A percentile compares a stretch with the other conserved stretches of the same genome.
Evolutionary conservation across 306 rosid species (phyloP).

Genomic region (Begonia fuchsioides): DNA sequence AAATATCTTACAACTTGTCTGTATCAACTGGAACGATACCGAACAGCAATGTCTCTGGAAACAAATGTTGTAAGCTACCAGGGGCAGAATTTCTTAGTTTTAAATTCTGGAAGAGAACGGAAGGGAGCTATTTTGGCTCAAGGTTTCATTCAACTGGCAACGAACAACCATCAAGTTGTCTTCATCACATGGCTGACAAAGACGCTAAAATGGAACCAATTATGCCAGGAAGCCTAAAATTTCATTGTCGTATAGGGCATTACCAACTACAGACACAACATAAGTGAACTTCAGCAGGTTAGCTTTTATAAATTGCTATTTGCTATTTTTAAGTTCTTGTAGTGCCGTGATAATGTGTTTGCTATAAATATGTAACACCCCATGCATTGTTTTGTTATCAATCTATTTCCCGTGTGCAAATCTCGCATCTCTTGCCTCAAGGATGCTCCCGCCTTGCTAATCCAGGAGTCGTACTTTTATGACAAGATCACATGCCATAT

Average conservation of each 20-base stretch:
- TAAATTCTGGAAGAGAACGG: constrained; percentile 82
- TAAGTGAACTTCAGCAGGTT: no score
- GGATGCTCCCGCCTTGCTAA: no score
- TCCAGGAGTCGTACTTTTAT: no score
- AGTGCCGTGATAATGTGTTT: no score
- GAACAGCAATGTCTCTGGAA: constrained; percentile 33
- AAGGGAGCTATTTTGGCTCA: constrained; percentile 42
- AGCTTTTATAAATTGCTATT: no score
- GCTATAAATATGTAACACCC: no score
- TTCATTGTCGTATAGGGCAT: constrained; percentile 18
- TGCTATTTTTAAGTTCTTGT: no score
- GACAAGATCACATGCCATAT: no score
- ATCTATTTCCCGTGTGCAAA: no score
- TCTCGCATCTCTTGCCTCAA: no score
- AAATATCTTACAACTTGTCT: constrained; percentile 75
- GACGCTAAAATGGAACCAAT: constrained; percentile 22
- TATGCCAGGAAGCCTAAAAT: constrained; percentile 26
- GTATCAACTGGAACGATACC: constrained; percentile 54
- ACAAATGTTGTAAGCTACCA: constrained; percentile 81
- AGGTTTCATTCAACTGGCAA: constrained; percentile 40
- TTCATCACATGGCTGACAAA: constrained; percentile 21
- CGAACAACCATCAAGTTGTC: constrained; percentile 18
- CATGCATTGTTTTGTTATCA: no score
- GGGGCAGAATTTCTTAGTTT: constrained; percentile 87
- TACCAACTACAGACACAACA: no score